A percentile compares a stretch with the other conserved stretches of the same genome.
These are phyloP conservation scores for Zygoascus tannicola DNA, from an alignment of 805 yeast genomes.

Conservation along the genomic window DNA sequence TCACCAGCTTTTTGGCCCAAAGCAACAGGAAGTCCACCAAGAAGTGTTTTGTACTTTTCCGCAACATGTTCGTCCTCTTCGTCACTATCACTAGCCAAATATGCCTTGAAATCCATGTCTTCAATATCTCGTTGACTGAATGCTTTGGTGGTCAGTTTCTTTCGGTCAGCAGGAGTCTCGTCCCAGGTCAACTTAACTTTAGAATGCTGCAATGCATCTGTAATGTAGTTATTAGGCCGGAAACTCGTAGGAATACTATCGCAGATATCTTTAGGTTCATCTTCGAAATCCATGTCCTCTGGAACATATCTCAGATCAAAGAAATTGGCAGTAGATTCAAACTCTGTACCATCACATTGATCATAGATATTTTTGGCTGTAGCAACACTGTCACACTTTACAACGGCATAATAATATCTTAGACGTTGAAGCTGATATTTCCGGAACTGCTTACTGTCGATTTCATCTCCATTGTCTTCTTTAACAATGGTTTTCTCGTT, in stretches of 20 bases:
- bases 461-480: constrained; percentile 80
- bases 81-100: constrained; percentile 71
- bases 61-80: constrained; percentile 36
- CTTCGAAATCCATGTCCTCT: constrained; percentile 82
- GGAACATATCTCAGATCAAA: constrained; percentile 92
- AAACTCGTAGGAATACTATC: constrained; percentile 63
- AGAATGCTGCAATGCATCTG: constrained; percentile 94
- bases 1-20: constrained; percentile 25
- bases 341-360: constrained; percentile 91
- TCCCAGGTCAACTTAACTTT: constrained; percentile 97
- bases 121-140: constrained; percentile 69
- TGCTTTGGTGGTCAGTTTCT: constrained; percentile 63
- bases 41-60: constrained; percentile 52
- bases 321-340: constrained; percentile 88
- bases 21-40: constrained; percentile 11
- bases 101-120: constrained; percentile 36
- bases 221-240: constrained; percentile 72
- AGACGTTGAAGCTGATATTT: constrained; percentile 87
- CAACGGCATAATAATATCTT: constrained; percentile 88
- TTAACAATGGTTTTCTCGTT: constrained; percentile 63
- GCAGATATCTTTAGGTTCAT: constrained; percentile 67
- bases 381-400: constrained; percentile 61
- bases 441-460: constrained; percentile 74
- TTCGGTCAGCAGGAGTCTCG: constrained; percentile 89
- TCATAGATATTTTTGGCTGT: constrained; percentile 73